phyloP scores from a whole-genome alignment of 805 yeast genomes.

The Teunomyces pallodes region DNA sequence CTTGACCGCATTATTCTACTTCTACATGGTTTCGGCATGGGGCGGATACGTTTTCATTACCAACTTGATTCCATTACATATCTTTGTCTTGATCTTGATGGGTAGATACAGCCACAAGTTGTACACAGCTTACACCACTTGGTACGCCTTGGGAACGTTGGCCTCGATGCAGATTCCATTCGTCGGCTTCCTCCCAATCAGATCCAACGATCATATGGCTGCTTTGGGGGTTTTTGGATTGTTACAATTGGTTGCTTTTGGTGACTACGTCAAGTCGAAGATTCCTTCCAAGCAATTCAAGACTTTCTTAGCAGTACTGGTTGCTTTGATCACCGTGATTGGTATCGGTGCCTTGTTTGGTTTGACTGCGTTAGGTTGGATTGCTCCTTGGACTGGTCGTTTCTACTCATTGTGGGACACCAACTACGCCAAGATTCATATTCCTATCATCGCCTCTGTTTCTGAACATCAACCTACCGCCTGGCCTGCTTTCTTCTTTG shows the following conservation, averaged over 20 bases:
- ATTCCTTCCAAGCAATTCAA: conserved; percentile 73
- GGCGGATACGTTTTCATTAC: conserved; percentile 99
- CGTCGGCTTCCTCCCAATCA: conserved; percentile 94
- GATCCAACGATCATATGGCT: conserved; percentile 98
- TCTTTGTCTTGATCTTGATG: conserved; percentile 86
- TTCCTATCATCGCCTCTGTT: conserved; percentile 97
- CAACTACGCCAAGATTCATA: conserved; percentile 93
- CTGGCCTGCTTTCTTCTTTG: conserved; percentile 98
- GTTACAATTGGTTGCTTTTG: conserved; percentile 84
- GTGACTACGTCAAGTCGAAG: conserved; percentile 73
- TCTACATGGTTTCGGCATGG: conserved; percentile 99
- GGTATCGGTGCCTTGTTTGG: conserved; percentile 73
- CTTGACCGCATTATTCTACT: conserved; percentile 82
- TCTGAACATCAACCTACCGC: conserved; percentile 99
- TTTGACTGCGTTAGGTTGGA: conserved; percentile 85
- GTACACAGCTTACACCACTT: conserved; percentile 89
- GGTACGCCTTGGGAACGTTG: conserved; percentile 97
- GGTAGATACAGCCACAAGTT: conserved; percentile 84
- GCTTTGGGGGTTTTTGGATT: conserved; percentile 96
- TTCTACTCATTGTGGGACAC: conserved; percentile 99
- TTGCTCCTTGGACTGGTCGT: conserved; percentile 99
- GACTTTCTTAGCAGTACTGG: conserved; percentile 60
- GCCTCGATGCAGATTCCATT: conserved; percentile 99
- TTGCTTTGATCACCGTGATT: conserved; percentile 50
- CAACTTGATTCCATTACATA: conserved; percentile 93